phyloP scores from a whole-genome alignment of 805 yeast species.

The Pichia exigua region DNA sequence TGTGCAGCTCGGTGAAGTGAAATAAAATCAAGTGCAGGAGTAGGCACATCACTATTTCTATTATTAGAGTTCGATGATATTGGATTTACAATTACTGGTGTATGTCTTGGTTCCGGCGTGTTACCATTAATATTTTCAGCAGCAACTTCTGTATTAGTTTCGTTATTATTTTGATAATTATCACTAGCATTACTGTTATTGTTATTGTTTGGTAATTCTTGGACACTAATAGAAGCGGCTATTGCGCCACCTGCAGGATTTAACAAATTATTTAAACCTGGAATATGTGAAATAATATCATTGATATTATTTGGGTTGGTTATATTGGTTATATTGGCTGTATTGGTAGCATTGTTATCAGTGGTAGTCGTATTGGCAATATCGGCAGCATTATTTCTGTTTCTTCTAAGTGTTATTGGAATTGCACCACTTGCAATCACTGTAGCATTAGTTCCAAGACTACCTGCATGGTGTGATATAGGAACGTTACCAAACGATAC shows the following conservation, averaged over 20 bases:
- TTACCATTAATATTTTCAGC: neutral
- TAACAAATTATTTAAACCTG: neutral
- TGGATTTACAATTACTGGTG: neutral
- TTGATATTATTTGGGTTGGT: neutral
- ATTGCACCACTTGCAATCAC: slow-evolving; percentile 12
- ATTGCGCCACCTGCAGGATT: neutral
- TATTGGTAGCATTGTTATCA: neutral
- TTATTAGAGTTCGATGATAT: neutral
- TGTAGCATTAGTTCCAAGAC: slow-evolving; percentile 2
- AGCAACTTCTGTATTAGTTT: neutral
- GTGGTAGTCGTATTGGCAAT: neutral
- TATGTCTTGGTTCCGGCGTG: neutral
- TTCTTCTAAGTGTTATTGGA: neutral
- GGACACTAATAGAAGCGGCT: neutral
- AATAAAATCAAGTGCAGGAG: neutral
- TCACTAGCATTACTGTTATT: neutral
- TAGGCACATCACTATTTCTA: neutral
- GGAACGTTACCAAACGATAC: slow-evolving; percentile 13
- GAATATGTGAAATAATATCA: neutral
- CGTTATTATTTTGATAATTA: neutral
- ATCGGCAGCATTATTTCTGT: neutral
- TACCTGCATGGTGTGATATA: slow-evolving; percentile 2
- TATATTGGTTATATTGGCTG: neutral
- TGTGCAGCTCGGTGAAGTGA: slow-evolving; percentile 5
- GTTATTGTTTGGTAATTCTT: neutral